These are phyloP conservation scores for Macaranga tanarius DNA, from an alignment of 441 rosid species.

Conservation along the genomic window DNA sequence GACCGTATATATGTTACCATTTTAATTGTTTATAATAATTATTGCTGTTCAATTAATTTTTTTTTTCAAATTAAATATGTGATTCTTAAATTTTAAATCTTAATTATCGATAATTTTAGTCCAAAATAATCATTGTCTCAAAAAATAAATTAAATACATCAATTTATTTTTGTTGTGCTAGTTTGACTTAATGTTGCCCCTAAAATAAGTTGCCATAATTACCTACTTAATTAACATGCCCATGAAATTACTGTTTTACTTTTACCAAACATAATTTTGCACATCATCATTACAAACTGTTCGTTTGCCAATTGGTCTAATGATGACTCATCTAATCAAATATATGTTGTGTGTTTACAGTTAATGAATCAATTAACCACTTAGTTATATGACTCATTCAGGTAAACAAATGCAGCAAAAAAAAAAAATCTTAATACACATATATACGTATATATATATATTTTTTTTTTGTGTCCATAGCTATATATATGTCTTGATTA, in stretches of 20 bases:
- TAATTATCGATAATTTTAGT: not conserved
- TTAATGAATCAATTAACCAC: no score
- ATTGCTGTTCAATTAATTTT: no score
- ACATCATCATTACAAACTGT: conserved; percentile 9
- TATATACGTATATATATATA: no score
- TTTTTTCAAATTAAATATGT: no score
- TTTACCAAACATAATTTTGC: conserved; percentile 26
- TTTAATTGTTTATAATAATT: not conserved
- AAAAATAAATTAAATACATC: no score
- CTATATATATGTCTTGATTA: no score
- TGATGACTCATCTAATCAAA: conserved; percentile 10
- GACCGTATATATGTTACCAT: not conserved
- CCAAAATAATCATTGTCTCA: not conserved
- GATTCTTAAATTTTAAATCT: no score
- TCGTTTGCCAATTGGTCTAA: not conserved
- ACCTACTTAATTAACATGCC: conserved; percentile 14
- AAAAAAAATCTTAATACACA: no score
- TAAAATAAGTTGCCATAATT: not conserved
- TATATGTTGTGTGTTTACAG: not conserved
- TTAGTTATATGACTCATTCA: not conserved
- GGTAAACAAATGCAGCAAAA: conserved; percentile 17
- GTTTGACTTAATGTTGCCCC: not conserved
- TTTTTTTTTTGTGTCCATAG: no score
- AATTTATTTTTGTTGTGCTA: not conserved
- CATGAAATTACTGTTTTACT: conserved; percentile 15